phyloP scores from a whole-genome alignment of 805 yeast species.

The Metschnikowia similis region DNA sequence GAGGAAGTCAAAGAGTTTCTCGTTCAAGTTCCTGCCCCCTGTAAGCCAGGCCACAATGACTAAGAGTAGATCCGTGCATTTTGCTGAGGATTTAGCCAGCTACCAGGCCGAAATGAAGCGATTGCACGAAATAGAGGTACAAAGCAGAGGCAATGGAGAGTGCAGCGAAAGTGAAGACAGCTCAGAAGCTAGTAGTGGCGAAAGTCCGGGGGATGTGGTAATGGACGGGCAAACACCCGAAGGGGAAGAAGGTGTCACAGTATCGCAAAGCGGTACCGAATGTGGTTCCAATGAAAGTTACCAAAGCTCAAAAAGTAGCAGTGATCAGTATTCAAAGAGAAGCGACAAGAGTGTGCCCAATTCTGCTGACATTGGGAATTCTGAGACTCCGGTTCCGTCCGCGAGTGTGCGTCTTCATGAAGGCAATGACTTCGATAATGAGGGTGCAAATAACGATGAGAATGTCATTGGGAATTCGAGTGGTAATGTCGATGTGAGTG shows the following conservation, averaged over 20 bases:
- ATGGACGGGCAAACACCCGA: background rate
- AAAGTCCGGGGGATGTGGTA: background rate
- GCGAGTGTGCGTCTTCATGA: background rate
- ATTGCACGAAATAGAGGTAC: background rate
- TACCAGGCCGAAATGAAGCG: conserved; percentile 7
- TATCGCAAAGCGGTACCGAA: background rate
- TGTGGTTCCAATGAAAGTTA: background rate
- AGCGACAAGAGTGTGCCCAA: background rate
- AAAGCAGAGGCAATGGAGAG: background rate
- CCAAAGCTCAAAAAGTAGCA: background rate
- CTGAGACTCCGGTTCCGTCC: background rate
- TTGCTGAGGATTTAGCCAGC: conserved; percentile 13
- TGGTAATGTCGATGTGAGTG: background rate
- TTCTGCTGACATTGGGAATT: background rate
- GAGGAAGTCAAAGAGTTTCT: conserved; percentile 12
- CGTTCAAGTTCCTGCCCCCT: conserved; percentile 3
- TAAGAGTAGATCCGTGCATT: conserved; percentile 16
- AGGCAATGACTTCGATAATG: background rate
- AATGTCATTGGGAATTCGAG: background rate
- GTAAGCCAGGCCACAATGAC: conserved; percentile 3
- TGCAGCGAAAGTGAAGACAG: background rate
- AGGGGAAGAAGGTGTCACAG: background rate
- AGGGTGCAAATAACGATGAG: background rate
- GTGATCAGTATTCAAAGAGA: background rate
- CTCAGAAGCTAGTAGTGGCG: background rate